Evolutionary conservation across 441 rosid species (phyloP).

Genomic region (Raphanus hybrid): DNA sequence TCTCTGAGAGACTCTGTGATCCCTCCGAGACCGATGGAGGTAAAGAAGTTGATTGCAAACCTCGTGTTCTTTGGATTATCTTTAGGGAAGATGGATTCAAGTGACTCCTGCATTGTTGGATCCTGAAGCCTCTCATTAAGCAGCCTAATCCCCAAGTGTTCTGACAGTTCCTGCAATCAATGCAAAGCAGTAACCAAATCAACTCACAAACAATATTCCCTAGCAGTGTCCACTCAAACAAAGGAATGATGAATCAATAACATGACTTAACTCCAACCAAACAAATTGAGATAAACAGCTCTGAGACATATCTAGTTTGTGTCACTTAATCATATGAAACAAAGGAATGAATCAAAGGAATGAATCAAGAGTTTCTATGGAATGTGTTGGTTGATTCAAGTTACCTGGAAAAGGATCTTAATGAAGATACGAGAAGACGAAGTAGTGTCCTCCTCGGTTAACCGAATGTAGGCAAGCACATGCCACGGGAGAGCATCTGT

Average conservation of each 20-base stretch:
- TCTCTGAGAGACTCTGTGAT: slow-evolving; percentile 87
- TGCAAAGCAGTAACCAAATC: slow-evolving; percentile 11
- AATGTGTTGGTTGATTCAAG: slow-evolving; percentile 20
- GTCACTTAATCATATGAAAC: neutral
- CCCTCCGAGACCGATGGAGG: slow-evolving; percentile 95
- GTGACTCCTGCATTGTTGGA: slow-evolving; percentile 72
- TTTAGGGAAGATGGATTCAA: slow-evolving; percentile 82
- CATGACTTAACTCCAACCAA: neutral
- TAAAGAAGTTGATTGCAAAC: slow-evolving; percentile 89
- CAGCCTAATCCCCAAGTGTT: slow-evolving; percentile 76
- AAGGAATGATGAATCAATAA: neutral
- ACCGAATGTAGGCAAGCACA: slow-evolving; percentile 73
- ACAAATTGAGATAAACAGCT: neutral
- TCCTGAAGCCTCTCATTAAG: slow-evolving; percentile 87
- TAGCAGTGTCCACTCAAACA: neutral
- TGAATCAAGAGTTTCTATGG: slow-evolving; percentile 18
- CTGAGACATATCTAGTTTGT: neutral
- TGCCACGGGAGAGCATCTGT: slow-evolving; percentile 94
- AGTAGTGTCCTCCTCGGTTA: slow-evolving; percentile 93
- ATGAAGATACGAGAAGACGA: slow-evolving; percentile 91
- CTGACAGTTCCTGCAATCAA: slow-evolving; percentile 72
- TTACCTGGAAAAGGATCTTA: slow-evolving; percentile 94
- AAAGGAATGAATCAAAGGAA: neutral
- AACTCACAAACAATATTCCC: neutral
- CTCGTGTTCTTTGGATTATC: slow-evolving; percentile 93